Conservation (phyloP, 1,284 basidiomycete genomes). For the Apiotrichum mycotoxinovorans region DNA sequence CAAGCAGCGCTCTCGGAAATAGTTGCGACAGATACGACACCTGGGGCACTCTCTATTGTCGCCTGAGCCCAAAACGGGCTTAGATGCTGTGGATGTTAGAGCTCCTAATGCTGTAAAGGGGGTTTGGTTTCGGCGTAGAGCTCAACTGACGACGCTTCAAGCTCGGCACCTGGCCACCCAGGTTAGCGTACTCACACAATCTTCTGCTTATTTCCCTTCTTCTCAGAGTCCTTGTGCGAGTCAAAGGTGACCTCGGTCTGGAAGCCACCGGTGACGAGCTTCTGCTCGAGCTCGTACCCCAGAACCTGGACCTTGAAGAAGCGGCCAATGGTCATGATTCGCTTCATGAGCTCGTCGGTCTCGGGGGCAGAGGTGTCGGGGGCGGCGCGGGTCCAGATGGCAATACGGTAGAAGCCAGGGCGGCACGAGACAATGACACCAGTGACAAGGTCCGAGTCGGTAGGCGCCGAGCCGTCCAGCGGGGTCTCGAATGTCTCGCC, state of each 20-base stretch:
- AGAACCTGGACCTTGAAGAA: constrained; percentile 91
- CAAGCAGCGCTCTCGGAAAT: background rate
- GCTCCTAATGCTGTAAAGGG: too few relatives aligned
- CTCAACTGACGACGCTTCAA: too few relatives aligned
- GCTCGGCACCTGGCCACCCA: too few relatives aligned
- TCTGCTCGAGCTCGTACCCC: constrained; percentile 69
- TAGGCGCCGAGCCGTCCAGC: constrained; percentile 47
- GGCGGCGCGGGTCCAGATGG: constrained; percentile 91
- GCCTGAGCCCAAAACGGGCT: background rate
- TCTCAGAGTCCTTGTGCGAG: constrained; percentile 91
- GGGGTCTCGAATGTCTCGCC: constrained; percentile 93
- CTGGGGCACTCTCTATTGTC: too few relatives aligned
- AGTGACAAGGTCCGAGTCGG: constrained; percentile 67
- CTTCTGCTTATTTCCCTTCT: constrained; percentile 84
- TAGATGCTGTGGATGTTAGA: constrained; percentile 3
- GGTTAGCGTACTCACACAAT: constrained; percentile 58
- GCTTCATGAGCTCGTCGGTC: constrained; percentile 56
- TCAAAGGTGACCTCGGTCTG: constrained; percentile 92
- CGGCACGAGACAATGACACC: constrained; percentile 93
- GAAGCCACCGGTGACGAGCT: constrained; percentile 63
- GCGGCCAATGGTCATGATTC: constrained; percentile 69
- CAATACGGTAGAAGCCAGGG: constrained; percentile 91
- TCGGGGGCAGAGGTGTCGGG: constrained; percentile 53
- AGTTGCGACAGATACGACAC: too few relatives aligned
- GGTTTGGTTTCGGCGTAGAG: too few relatives aligned